Conservation (phyloP, 352 stramenopile species). For the Halophytophthora batemanensis region DNA sequence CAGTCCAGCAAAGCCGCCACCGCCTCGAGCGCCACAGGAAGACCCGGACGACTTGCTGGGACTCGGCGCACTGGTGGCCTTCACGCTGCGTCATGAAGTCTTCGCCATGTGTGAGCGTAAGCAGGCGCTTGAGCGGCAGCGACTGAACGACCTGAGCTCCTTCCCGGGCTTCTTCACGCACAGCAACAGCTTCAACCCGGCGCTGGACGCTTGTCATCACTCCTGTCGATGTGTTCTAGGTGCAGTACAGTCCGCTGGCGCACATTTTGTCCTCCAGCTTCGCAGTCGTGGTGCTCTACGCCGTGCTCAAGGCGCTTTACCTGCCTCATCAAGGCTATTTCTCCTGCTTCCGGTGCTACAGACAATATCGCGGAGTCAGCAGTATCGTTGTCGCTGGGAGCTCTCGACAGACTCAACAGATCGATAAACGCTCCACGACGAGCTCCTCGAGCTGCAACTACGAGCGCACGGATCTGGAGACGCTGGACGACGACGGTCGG, state of each 20-base stretch:
- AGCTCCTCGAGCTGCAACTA: background rate
- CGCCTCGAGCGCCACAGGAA: conserved; percentile 12
- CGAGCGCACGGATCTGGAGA: conserved; percentile 10
- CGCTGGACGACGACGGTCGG: conserved; percentile 9
- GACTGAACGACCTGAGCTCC: conserved; percentile 7
- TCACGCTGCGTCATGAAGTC: conserved; percentile 4
- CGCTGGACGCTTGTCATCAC: background rate
- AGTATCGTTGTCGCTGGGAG: background rate
- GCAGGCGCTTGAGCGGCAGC: conserved; percentile 17
- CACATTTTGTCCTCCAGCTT: conserved; percentile 2
- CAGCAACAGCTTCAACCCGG: conserved; percentile 23
- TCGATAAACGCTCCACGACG: background rate
- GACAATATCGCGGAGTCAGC: background rate
- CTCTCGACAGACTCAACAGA: background rate
- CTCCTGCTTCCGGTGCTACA: background rate
- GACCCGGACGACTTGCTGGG: conserved; percentile 19
- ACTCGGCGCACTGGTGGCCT: conserved; percentile 2
- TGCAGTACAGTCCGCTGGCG: conserved; percentile 23
- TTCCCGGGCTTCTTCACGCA: conserved; percentile 14
- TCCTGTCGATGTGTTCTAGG: conserved; percentile 2
- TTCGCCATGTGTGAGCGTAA: conserved; percentile 13
- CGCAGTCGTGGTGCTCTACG: conserved; percentile 5
- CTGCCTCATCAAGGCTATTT: background rate
- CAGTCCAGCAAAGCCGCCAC: too few relatives aligned
- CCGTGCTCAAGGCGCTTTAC: background rate